Base-by-base conservation (phyloP, 1,284 basidiomycete species). In the Amylostereum chailletii region DNA sequence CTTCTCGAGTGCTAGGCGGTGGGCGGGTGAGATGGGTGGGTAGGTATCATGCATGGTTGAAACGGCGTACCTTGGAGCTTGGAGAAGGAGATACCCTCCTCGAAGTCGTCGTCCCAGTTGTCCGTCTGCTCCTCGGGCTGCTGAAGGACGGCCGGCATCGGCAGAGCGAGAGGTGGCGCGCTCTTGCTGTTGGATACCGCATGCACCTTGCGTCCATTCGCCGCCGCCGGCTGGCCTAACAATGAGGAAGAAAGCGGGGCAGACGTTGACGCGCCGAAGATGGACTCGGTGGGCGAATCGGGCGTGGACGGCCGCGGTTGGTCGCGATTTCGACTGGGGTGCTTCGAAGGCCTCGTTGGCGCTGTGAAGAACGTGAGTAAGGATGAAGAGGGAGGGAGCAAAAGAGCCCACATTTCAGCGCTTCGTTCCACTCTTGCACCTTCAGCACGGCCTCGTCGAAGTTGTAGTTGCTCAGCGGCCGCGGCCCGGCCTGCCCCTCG, bases 341-440 rank as follows among this genome's bases (percentile, higher is more conserved):
- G 76, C 59, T 86, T 86, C 19, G 79, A 77, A 11, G 81, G 79
- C 47, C 79, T 71, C 31, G 63, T 65, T 26, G 67, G 65, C 45
- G 66, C 58, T 60, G 39, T 10, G 36, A 5, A 42, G 34, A 47
- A 48, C 45, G 49, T 34, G 45, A 31, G 40, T 51, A 47, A 48
- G 29, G 34, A 27, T 48, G 47, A 45, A 33, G 27, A 33, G n/a
- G 42, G 27, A n/a, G 27, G 26, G 29, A 33, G n/a, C 37, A n/a
- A n/a, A 31, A 9, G n/a, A 8, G 67, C 79, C 58, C 64, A 92
- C 88, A 94, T 71, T 86, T 94, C 49, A 99, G 70, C 0, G 94
- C 94, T 63, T 97, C 90, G 60, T 99, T 99, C 94, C 94, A 99
- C 65, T 97, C 90, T 67, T 96, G 94, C 26, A 99, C 95, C 59